phyloP scores from a whole-genome alignment of 129 eudicot genomes.

The Pittosporum tobira region DNA sequence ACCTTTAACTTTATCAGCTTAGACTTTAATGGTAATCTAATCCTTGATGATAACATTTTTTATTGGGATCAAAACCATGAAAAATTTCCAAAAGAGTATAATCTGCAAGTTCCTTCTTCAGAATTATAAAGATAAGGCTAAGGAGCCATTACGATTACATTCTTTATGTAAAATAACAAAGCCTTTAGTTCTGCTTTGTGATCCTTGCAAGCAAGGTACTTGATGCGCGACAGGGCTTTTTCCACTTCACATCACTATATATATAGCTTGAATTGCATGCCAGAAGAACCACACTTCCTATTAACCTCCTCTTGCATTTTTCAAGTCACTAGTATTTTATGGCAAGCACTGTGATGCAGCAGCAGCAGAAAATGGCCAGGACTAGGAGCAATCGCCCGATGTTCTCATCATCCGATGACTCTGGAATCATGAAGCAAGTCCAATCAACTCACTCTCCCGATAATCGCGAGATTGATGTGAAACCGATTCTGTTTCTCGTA shows the following conservation, averaged over 20 bases:
- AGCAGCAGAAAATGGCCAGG: constrained; percentile 29
- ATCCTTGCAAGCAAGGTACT: constrained; percentile 83
- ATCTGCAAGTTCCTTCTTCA: no score
- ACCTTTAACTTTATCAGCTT: no score
- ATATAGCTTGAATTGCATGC: constrained; percentile 25
- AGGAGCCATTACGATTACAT: constrained; percentile 34
- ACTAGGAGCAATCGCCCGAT: constrained; percentile 32
- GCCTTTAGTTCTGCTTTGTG: constrained; percentile 40
- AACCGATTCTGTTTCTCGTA: constrained; percentile 41
- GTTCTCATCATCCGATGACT: constrained; percentile 72
- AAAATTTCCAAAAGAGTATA: no score
- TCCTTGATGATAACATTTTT: not conserved
- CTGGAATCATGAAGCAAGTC: constrained; percentile 65
- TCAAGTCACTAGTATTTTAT: not conserved
- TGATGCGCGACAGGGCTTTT: constrained; percentile 50
- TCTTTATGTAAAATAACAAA: constrained; percentile 35
- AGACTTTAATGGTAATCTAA: no score
- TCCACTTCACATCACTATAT: constrained; percentile 47
- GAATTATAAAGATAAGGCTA: not conserved
- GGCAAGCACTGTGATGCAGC: constrained; percentile 32
- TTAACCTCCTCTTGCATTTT: constrained; percentile 7
- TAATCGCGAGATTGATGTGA: constrained; percentile 56
- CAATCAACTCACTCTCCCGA: constrained; percentile 66
- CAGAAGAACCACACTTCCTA: constrained; percentile 21
- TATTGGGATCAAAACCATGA: not conserved